phyloP scores from a whole-genome alignment of 2,329 filamentous ascomycete species.

The Lachnellula hyalina region DNA sequence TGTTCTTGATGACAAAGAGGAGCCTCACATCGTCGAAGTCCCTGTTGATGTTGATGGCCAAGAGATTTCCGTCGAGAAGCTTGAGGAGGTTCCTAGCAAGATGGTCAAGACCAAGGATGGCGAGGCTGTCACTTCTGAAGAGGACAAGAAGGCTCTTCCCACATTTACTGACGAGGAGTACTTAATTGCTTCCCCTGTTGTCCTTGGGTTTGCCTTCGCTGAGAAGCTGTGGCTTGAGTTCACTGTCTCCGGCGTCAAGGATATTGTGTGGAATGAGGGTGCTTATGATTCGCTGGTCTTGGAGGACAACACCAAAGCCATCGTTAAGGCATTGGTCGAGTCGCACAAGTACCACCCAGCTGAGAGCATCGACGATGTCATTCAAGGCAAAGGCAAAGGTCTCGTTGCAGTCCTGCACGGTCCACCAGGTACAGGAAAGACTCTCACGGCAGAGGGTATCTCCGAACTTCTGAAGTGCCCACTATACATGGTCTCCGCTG shows the following conservation, averaged over 20 bases:
- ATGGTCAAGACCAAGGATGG: conserved; percentile 21
- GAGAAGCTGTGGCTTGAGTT: conserved; percentile 92
- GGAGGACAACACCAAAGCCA: conserved; percentile 52
- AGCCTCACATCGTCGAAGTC: conserved; percentile 46
- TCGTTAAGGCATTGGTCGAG: conserved; percentile 76
- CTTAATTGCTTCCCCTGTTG: conserved; percentile 75
- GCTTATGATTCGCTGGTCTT: conserved; percentile 81
- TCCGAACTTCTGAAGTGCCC: conserved; percentile 77
- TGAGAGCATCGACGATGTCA: conserved; percentile 77
- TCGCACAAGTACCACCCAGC: conserved; percentile 78
- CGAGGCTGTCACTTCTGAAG: conserved; percentile 17
- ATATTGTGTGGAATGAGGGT: conserved; percentile 78
- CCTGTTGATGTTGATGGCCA: conserved; percentile 50
- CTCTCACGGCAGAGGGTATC: conserved; percentile 80
- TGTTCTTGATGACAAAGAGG: conserved; percentile 43
- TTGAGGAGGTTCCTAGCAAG: conserved; percentile 46
- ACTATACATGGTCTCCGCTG: conserved; percentile 76
- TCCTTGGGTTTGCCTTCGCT: conserved; percentile 79
- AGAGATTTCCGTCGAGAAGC: conserved; percentile 49
- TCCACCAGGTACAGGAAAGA: conserved; percentile 83
- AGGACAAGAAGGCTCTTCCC: conserved; percentile 34
- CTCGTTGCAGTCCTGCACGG: conserved; percentile 79
- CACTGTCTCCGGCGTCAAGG: conserved; percentile 68
- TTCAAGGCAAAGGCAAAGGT: conserved; percentile 80
- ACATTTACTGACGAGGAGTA: conserved; percentile 79